Evolutionary conservation across 176 grass and related monocot genomes (phyloP), one percentile per base, ranked within the genome.

Genomic region (Rhynchospora breviuscula): DNA sequence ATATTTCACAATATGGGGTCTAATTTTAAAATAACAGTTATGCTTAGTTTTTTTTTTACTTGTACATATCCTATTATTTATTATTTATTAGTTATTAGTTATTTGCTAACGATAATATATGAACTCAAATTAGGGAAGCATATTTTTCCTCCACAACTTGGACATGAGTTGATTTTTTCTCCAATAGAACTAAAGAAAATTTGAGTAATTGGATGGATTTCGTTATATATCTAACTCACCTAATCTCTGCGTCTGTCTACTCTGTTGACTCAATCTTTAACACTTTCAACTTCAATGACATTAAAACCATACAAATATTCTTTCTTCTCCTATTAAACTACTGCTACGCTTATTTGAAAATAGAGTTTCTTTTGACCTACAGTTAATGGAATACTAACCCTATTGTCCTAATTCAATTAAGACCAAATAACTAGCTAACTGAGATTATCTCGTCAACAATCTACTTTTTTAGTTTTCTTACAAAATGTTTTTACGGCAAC

Each of bases 351-450:
- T 57, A 57, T 22, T 78, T 56, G 73, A 78, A 54, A 57, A 14
- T 56, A 78, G 29, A 57, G 25, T 17, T 26, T 11, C 72, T 78
- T 78, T 57, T 57, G 51, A 57, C 51, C 12, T 78, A 57, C 35
- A 57, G 51, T 78, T 78, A 57, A 51, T 78, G 73, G 73, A 57
- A 13, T 78, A 35, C 73, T 35, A 78, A 49, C 73, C 25, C 13
- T 11, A 18, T 54, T 57, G 12, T 78, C 31, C 23, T 8, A 57
- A 57, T 57, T 7, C 73, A 57, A 35, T 29, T 78, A 29, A 56
- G 73, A 77, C 23, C 49, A 77, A 33, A 76, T 51, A 76, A 76
- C 47, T 76, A 52, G 12, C 72, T 76, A 29, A 54, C 26, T 51
- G 46, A 4, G 45, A 75, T 53, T 51, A 25, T 75, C 47, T 26